These are phyloP conservation scores for Hymenoscyphus albidus DNA, from an alignment of 2,329 filamentous ascomycete species.

Conservation along the genomic window DNA sequence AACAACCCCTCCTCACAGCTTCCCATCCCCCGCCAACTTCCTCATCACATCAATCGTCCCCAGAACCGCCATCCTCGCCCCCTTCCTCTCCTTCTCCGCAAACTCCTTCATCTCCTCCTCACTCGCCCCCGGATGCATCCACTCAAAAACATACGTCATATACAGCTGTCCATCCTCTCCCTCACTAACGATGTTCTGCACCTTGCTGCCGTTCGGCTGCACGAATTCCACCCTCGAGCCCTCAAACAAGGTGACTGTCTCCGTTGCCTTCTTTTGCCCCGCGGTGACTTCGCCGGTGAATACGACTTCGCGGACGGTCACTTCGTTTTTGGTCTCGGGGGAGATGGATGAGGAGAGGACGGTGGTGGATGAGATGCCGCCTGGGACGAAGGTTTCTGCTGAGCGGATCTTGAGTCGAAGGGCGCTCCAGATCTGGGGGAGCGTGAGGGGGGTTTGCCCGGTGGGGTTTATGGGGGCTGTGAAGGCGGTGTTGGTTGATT, in stretches of 20 bases:
- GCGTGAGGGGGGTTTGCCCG: not conserved
- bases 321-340: not conserved
- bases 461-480: not conserved
- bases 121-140: not conserved
- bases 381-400: not conserved
- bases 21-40: not conserved
- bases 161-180: not conserved
- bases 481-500: not conserved
- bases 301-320: not conserved
- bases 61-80: not conserved
- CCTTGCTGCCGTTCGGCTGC: not conserved
- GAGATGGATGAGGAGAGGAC: not conserved
- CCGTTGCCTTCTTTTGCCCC: not conserved
- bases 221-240: not conserved
- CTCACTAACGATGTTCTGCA: not conserved
- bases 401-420: not conserved
- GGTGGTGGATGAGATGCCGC: not conserved
- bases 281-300: not conserved
- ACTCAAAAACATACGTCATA: not conserved
- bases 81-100: not conserved
- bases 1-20: not conserved
- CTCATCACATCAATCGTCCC: not conserved
- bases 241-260: not conserved
- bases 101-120: not conserved
- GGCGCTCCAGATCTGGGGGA: not conserved